Base-by-base conservation (phyloP, 257 asterid genomes). In the Oldenlandia corymbosa region DNA sequence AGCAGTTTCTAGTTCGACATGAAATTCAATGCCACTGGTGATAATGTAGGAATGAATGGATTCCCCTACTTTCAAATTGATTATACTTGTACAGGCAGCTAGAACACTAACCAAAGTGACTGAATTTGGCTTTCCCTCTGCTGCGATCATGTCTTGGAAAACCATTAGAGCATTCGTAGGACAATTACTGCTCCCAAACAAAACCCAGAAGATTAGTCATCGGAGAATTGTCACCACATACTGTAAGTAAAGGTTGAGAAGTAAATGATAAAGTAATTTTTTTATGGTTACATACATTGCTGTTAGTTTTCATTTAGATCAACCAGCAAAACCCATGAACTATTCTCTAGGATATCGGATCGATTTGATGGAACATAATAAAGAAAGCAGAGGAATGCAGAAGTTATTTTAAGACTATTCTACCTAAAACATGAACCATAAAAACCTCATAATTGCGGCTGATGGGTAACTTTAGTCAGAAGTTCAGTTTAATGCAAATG, bases 41-140 rank as follows among this genome's bases (percentile, higher is more conserved):
- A 88, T 42, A 64, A 84, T 77, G 69, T 80, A 64, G 13, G 88
- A 71, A 57, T 88, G 92, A 62, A 88, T 68, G 73, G 83, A 80
- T 64, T 69, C 77, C 58, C 90, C 92, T 4, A 82, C 79, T 36
- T 80, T 75, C 76, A 62, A 24, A 60, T 74, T 75, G 63, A 88
- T 80, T 70, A 86, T 86, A 67, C 61, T 72, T 74, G 84, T 79
- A 58, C 86, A 88, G 18, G 95, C 95, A 60, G 94, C 66, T 43
- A 88, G 77, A 69, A 85, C 60, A 78, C 79, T 84, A 52, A 85
- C 79, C 68, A 77, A 65, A 34, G 90, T 83, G 41, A 83, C 62
- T 43, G 64, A 70, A 74, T 79, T 88, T 49, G 88, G 88, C 74
- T 76, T 79, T 73, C 51, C 83, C 23, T 85, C 71, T 50, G 55